Conservation (phyloP, 352 stramenopile genomes). For the Phytopythium chamaehyphon region DNA sequence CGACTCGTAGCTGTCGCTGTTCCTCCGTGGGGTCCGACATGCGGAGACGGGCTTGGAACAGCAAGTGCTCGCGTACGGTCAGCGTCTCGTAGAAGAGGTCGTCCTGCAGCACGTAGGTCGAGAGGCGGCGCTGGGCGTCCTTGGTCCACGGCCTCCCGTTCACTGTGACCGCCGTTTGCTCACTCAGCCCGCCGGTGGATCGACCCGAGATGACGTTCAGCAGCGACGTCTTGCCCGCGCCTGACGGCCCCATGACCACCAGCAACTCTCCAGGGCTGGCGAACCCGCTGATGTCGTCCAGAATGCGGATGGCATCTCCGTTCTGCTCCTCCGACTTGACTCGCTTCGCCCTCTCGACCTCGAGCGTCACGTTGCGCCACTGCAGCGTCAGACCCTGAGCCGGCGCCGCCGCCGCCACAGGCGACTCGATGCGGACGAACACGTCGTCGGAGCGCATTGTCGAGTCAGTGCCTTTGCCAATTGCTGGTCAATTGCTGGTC, state of each 20-base stretch:
- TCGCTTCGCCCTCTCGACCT: background rate
- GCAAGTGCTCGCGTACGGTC: slow-evolving; percentile 85
- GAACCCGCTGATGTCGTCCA: slow-evolving; percentile 34
- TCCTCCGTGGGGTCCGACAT: slow-evolving; percentile 7
- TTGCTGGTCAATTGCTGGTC: too few species aligned
- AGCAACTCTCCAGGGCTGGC: slow-evolving; percentile 42
- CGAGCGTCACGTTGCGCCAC: slow-evolving; percentile 33
- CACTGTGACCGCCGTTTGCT: slow-evolving; percentile 43
- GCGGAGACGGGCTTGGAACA: slow-evolving; percentile 78
- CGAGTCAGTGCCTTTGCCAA: too few species aligned
- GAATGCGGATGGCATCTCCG: slow-evolving; percentile 22
- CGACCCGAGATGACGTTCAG: slow-evolving; percentile 90
- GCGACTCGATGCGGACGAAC: background rate
- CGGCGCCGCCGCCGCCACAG: background rate
- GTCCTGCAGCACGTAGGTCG: slow-evolving; percentile 82
- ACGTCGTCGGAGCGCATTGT: too few species aligned
- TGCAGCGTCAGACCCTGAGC: slow-evolving; percentile 13
- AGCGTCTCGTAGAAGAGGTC: slow-evolving; percentile 85
- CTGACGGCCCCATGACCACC: slow-evolving; percentile 65
- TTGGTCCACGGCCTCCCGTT: slow-evolving; percentile 40
- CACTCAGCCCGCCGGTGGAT: slow-evolving; percentile 12
- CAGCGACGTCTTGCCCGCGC: slow-evolving; percentile 89
- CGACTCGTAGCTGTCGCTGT: slow-evolving; percentile 22
- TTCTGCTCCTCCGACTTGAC: too few species aligned
- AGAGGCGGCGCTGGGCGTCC: slow-evolving; percentile 11